Base-by-base conservation (phyloP, 1,139 yeast genomes). In the Lodderomyces theae region DNA sequence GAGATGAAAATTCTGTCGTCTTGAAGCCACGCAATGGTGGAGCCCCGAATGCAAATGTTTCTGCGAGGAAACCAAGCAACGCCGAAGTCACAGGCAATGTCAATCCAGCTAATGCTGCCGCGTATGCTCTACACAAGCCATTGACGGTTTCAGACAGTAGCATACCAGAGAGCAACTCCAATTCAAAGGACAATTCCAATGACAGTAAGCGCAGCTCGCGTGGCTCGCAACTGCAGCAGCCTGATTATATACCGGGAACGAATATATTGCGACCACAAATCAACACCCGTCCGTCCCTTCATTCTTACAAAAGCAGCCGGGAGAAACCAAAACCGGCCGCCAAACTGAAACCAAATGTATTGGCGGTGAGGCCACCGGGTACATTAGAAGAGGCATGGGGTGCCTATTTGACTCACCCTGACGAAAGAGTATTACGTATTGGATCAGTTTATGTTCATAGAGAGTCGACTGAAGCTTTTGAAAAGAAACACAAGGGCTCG, bases 311-410 rank as follows among this genome's bases (percentile, higher is more conserved):
- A 28, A 28, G n/a, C 4, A 28, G 31, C 12, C 31, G 31, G 13
- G 31, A 28, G 18, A 28, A 28, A 15, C n/a, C 18, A 28, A 28
- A 15, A 15, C 31, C 31, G 3, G 18, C 18, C 13, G 18, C 6
- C 31, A 28, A 28, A 9, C 18, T 7, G 31, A 28, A 28, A 15
- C 56, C 67, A 1, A 59, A 57, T 34, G 52, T 63, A 0, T 42
- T 69, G 54, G 77, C 75, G n/a, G 69, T 77, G 2, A 70, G 81
- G 1, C 80, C 86, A 2, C 61, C 78, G 56, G 69, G 81, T 0
- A 66, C 78, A 13, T 56, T 82, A 2, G 96, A 88, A 52, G 63
- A 77, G 18, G 84, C 86, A 23, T 88, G 92, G 88, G 71, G 77
- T 10, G 63, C 69, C 34, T 77, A 74, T 49, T 66, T 89, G 45